Percentiles rank a stretch among this genome's conserved stretches.
Evolutionary conservation across 768 basidiomycete genomes (phyloP).

Genomic region (Naematelia encephala): DNA sequence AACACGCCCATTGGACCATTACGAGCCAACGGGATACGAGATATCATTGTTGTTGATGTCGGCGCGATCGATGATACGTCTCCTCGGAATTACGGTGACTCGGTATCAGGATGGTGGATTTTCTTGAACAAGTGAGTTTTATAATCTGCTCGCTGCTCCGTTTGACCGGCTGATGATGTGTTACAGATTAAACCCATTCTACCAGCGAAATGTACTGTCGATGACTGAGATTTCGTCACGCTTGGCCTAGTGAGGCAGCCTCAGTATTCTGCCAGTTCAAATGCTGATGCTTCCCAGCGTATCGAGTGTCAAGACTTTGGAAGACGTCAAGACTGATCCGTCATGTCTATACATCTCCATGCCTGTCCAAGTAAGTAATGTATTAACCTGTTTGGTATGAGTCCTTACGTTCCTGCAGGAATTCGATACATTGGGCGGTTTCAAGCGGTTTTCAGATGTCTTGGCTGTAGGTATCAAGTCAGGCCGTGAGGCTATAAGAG

Average conservation of each 20-base stretch:
- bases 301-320: slow-evolving; percentile 88
- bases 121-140: slow-evolving; percentile 70
- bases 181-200: slow-evolving; percentile 49
- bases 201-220: slow-evolving; percentile 41
- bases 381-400: neutral
- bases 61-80: slow-evolving; percentile 93
- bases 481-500: slow-evolving; percentile 65
- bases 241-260: slow-evolving; percentile 76
- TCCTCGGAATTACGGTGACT: slow-evolving; percentile 89
- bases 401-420: slow-evolving; percentile 43
- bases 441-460: slow-evolving; percentile 83
- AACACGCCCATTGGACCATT: slow-evolving; percentile 73
- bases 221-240: slow-evolving; percentile 57
- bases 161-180: neutral
- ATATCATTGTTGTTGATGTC: slow-evolving; percentile 89
- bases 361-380: slow-evolving; percentile 73
- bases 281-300: slow-evolving; percentile 59
- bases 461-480: slow-evolving; percentile 74
- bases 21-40: slow-evolving; percentile 84
- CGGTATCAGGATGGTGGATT: slow-evolving; percentile 94
- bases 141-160: neutral
- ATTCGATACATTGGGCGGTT: slow-evolving; percentile 84
- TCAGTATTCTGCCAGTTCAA: no score
- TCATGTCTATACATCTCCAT: slow-evolving; percentile 89
- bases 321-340: slow-evolving; percentile 86